Evolutionary conservation across 208 protist genomes (phyloP), one percentile per base, ranked within the genome.

Genomic region (Porcisia deanei): DNA sequence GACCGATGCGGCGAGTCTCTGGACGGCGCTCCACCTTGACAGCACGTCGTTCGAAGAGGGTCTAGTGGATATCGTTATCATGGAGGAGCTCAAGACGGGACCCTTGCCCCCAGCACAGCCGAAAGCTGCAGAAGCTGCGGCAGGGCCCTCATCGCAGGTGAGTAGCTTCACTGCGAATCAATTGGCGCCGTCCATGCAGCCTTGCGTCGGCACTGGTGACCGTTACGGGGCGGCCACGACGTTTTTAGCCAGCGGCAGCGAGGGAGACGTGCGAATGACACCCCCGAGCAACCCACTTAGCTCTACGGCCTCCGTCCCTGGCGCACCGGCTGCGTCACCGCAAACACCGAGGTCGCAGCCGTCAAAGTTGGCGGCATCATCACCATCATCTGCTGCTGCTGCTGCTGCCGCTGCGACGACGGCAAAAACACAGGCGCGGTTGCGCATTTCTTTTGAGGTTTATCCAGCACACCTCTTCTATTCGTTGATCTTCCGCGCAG

Each of bases 401-500:
- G n/a, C 57, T n/a, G 58, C 52, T 63, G 68, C 60, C 7, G 22
- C 52, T 3, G n/a, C 20, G 45, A 75, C 45, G 59, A 49, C 59
- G 69, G 8, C 64, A 1, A 30, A 37, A 41, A 53, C 73, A n/a
- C 63, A 47, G 65, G 53, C 71, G 8, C 71, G 73, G 47, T 14
- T 87, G 41, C 75, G 83, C 65, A 76, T 91, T 3, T 85, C 81
- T 39, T 85, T 89, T 43, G 85, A 90, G 63, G 58, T 92, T 4
- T 87, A 87, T 66, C 88, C 83, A 0, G 88, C 88, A 0, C 63
- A 80, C 58, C 20, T 77, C 16, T 90, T 90, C 71, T 92, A 92
- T 74, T 65, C 74, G 3, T 79, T 75, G n/a, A 47, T 88, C 3
- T 73, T 84, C 30, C 82, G 80, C 3, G 69, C 63, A 0, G 65